Evolutionary conservation across 176 grass and related monocot genomes (phyloP).

Genomic region (Bonia amplexicaulis): DNA sequence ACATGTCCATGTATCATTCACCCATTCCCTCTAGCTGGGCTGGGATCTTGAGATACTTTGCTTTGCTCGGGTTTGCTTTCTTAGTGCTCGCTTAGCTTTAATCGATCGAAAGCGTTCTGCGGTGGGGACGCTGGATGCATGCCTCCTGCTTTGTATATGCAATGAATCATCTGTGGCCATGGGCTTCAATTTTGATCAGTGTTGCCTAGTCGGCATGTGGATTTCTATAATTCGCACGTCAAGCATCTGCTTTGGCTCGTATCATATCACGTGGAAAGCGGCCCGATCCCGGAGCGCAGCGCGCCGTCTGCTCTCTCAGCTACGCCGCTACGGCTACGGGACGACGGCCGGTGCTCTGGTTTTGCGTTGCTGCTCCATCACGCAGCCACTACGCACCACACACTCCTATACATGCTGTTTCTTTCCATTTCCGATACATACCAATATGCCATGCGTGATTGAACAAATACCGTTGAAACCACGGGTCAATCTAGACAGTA

Average conservation of each 20-base stretch:
- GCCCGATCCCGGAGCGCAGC: constrained; percentile 35
- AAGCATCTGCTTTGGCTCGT: too few species aligned
- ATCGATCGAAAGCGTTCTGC: constrained; percentile 20
- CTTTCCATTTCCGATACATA: not conserved
- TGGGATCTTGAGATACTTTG: constrained; percentile 13
- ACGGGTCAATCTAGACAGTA: not conserved
- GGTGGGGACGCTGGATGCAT: not conserved
- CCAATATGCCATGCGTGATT: not conserved
- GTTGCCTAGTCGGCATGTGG: not conserved
- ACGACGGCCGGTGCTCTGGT: not conserved
- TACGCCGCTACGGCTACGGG: not conserved
- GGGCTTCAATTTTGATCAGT: not conserved
- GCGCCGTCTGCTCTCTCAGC: not conserved
- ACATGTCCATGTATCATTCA: not conserved
- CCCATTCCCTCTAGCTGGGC: not conserved
- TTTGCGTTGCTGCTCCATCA: constrained; percentile 19
- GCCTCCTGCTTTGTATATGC: not conserved
- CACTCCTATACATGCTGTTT: not conserved
- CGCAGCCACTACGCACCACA: not conserved
- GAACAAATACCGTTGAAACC: not conserved
- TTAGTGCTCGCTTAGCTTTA: constrained; percentile 39
- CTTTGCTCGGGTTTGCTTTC: not conserved
- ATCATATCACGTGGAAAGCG: too few species aligned
- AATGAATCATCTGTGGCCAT: not conserved
- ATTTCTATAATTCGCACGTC: constrained; percentile 47